phyloP scores from a whole-genome alignment of 177 flowering plant genomes.

The Vitis hybrid region DNA sequence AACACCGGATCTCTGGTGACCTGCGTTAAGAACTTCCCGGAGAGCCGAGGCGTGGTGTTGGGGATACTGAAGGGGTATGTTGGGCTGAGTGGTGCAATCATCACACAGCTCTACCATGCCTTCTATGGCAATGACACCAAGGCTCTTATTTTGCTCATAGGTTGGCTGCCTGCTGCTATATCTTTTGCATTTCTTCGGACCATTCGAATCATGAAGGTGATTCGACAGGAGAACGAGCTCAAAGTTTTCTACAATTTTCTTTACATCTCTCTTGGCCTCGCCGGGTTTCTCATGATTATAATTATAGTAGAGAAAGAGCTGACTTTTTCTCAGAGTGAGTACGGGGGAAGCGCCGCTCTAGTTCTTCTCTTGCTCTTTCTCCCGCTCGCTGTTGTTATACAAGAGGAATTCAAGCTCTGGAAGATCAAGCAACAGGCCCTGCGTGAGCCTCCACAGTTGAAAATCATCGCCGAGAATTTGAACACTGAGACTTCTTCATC shows the following conservation, averaged over 20 bases:
- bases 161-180: conserved; percentile 48
- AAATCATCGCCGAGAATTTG: conserved; percentile 23
- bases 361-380: conserved; percentile 37
- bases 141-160: conserved; percentile 41
- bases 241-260: conserved; percentile 39
- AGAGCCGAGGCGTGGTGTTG: conserved; percentile 48
- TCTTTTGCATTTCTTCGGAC: conserved; percentile 39
- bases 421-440: conserved; percentile 12
- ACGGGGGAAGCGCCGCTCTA: conserved; percentile 28
- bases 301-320: conserved; percentile 27
- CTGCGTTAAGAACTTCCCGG: conserved; percentile 57
- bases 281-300: conserved; percentile 38
- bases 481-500: not conserved
- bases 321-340: conserved; percentile 21
- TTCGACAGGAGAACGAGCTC: conserved; percentile 35
- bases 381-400: conserved; percentile 33
- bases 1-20: conserved; percentile 64
- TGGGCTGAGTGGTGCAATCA: conserved; percentile 56
- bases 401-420: conserved; percentile 31
- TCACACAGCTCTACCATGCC: conserved; percentile 49
- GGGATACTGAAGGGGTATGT: conserved; percentile 54
- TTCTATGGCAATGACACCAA: conserved; percentile 33
- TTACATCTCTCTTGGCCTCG: conserved; percentile 36
- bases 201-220: conserved; percentile 38
- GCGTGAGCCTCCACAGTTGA: conserved; percentile 6